Evolutionary conservation across 306 rosid species (phyloP).

Genomic region (Castanopsis chinensis): DNA sequence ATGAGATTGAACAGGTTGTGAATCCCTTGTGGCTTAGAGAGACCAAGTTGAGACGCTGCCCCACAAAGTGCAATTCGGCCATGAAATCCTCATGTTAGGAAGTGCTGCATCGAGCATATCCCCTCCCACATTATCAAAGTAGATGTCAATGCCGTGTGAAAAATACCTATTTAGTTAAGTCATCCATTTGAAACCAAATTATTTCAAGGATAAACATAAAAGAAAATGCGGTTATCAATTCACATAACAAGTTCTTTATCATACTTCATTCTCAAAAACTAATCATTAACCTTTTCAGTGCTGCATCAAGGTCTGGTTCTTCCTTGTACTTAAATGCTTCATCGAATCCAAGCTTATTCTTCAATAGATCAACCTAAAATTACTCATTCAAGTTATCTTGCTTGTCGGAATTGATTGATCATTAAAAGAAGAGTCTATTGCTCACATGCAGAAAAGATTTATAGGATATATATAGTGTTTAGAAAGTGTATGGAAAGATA

Average conservation of each 20-base stretch:
- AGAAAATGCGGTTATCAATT: background rate
- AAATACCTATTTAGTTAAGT: slow-evolving; percentile 33
- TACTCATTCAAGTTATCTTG: background rate
- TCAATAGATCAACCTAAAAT: slow-evolving; percentile 46
- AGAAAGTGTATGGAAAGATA: background rate
- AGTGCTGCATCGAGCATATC: slow-evolving; percentile 64
- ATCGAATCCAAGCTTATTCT: slow-evolving; percentile 49
- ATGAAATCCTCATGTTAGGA: slow-evolving; percentile 43
- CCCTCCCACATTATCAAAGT: slow-evolving; percentile 77
- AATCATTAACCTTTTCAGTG: slow-evolving; percentile 20
- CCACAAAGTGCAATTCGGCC: slow-evolving; percentile 59
- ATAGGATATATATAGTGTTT: too few species aligned
- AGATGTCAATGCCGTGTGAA: slow-evolving; percentile 65
- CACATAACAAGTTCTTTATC: background rate
- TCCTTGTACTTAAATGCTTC: slow-evolving; percentile 33
- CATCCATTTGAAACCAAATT: background rate
- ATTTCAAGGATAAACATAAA: background rate
- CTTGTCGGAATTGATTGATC: background rate
- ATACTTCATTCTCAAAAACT: background rate
- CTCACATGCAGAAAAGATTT: slow-evolving; percentile 49
- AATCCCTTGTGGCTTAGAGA: slow-evolving; percentile 33
- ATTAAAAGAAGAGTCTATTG: slow-evolving; percentile 32
- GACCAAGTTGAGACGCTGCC: slow-evolving; percentile 47
- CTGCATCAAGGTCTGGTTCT: slow-evolving; percentile 10
- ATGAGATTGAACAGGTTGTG: slow-evolving; percentile 3